A percentile compares a stretch with the other conserved stretches of the same genome.
Conservation (phyloP, 805 yeast genomes). For the Spathaspora sp. region DNA sequence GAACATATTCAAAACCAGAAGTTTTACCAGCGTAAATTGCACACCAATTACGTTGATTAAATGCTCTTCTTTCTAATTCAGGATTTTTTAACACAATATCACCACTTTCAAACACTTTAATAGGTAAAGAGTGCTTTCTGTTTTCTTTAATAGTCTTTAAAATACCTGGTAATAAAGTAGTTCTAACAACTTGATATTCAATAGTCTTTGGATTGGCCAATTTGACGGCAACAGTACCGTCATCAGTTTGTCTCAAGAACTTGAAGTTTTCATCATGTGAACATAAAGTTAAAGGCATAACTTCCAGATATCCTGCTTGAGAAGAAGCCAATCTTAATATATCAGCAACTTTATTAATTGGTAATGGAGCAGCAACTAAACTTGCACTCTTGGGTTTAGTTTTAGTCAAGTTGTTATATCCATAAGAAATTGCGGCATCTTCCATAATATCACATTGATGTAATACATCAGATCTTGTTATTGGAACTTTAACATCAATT, state of each 20-base stretch:
- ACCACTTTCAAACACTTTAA: slow-evolving; percentile 91
- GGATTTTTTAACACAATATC: slow-evolving; percentile 88
- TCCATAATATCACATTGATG: slow-evolving; percentile 99
- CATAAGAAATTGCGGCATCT: slow-evolving; percentile 95
- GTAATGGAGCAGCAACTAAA: slow-evolving; percentile 81
- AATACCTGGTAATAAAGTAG: slow-evolving; percentile 89
- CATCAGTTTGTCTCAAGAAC: slow-evolving; percentile 72
- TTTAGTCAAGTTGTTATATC: slow-evolving; percentile 82
- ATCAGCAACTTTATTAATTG: slow-evolving; percentile 87
- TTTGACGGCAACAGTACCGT: slow-evolving; percentile 75
- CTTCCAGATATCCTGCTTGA: slow-evolving; percentile 95
- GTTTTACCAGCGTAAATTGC: slow-evolving; percentile 93
- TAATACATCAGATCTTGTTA: slow-evolving; percentile 91
- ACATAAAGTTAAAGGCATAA: slow-evolving; percentile 89
- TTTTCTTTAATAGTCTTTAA: slow-evolving; percentile 94
- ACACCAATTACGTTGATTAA: slow-evolving; percentile 90
- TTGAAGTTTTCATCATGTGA: slow-evolving; percentile 96
- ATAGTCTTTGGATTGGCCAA: slow-evolving; percentile 94
- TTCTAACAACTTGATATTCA: slow-evolving; percentile 97
- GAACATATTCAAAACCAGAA: slow-evolving; percentile 91
- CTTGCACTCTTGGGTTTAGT: slow-evolving; percentile 76
- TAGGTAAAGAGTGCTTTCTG: slow-evolving; percentile 92
- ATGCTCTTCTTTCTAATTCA: slow-evolving; percentile 80
- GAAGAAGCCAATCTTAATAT: slow-evolving; percentile 87
- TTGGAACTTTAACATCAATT: slow-evolving; percentile 73